Conservation (phyloP, 148 eudicot species). For the Beta vulgaris region DNA sequence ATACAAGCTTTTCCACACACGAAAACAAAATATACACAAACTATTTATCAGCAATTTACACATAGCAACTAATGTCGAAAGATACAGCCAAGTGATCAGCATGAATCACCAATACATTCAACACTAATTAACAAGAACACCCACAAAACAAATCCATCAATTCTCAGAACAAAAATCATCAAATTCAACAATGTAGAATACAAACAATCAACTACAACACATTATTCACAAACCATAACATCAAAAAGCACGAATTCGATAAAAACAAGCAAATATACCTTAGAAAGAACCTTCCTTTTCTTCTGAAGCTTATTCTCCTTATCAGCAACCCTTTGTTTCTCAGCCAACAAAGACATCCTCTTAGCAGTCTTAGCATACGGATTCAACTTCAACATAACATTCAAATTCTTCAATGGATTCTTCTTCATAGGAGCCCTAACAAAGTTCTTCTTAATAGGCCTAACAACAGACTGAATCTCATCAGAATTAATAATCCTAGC, state of each 20-base stretch:
- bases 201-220: not conserved
- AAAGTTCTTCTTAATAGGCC: constrained; percentile 69
- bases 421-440: constrained; percentile 79
- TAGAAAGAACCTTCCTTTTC: constrained; percentile 63
- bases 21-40: too few relatives aligned
- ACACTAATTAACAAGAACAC: too few relatives aligned
- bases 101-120: too few relatives aligned
- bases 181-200: not conserved
- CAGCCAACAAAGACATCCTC: constrained; percentile 80
- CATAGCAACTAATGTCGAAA: too few relatives aligned
- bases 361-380: constrained; percentile 82
- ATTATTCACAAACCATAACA: not conserved
- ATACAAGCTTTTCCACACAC: too few relatives aligned
- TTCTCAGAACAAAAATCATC: not conserved
- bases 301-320: constrained; percentile 66
- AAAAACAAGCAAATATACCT: constrained; percentile 41
- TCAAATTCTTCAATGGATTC: constrained; percentile 85
- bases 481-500: constrained; percentile 83
- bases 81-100: too few relatives aligned
- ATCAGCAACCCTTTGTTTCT: constrained; percentile 61
- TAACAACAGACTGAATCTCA: constrained; percentile 81
- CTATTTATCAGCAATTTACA: too few relatives aligned
- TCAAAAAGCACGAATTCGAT: constrained; percentile 15
- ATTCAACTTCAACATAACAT: constrained; percentile 71
- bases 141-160: too few relatives aligned